phyloP scores from a whole-genome alignment of 192 early-diverging fungal genomes.

The Rhizophagus prolifer region DNA sequence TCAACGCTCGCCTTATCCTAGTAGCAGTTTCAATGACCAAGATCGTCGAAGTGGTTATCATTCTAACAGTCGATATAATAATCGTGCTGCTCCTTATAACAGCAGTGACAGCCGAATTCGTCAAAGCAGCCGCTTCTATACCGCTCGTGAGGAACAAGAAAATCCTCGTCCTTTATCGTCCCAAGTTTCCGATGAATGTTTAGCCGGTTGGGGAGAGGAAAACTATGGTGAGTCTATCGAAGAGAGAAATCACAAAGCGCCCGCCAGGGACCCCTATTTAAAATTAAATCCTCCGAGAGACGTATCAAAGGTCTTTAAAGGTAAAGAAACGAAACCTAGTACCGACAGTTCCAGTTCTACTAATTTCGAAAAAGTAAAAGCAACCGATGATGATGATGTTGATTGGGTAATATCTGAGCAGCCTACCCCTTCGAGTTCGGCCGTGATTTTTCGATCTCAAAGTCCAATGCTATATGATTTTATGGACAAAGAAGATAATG shows the following conservation, averaged over 20 bases:
- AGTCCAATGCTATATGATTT: background rate
- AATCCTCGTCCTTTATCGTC: no score
- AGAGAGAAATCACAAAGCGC: background rate
- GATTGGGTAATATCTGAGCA: background rate
- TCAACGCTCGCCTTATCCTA: background rate
- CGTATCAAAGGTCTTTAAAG: background rate
- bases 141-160: no score
- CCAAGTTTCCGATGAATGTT: background rate
- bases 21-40: background rate
- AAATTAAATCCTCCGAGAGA: background rate
- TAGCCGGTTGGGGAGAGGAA: background rate
- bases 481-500: background rate
- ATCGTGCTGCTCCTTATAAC: no score
- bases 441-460: background rate
- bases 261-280: background rate
- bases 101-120: no score
- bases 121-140: no score
- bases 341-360: background rate
- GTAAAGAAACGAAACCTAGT: no score
- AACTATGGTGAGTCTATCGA: background rate
- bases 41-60: no score
- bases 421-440: background rate
- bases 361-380: no score
- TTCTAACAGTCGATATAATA: no score
- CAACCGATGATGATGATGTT: background rate